Conservation (phyloP, 148 eudicot genomes). For the Amaranthus cruentus region DNA sequence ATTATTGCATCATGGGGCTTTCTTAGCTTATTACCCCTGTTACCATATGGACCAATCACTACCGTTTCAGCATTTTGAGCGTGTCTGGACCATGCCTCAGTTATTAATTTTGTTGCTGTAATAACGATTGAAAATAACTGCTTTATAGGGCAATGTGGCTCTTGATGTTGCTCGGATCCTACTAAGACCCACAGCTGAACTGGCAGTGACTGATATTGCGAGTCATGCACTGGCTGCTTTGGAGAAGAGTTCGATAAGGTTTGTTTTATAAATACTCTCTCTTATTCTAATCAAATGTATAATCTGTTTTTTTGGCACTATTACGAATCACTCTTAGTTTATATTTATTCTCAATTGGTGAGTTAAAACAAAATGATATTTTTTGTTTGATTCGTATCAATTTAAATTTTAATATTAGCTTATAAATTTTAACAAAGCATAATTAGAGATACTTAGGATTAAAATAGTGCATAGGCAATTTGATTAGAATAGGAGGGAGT, state of each 20-base stretch:
- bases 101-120: background rate
- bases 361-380: no score
- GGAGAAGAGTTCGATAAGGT: conserved; percentile 81
- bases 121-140: background rate
- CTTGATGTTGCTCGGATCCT: conserved; percentile 94
- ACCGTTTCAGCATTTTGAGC: background rate
- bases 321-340: no score
- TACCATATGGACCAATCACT: no score
- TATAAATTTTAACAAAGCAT: no score
- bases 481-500: no score
- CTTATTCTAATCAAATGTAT: no score
- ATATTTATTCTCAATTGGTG: no score
- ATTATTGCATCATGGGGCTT: background rate
- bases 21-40: background rate
- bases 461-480: no score
- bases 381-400: no score
- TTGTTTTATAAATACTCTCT: background rate
- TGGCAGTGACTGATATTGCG: conserved; percentile 85
- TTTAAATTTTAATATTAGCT: no score
- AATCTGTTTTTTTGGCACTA: no score
- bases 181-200: conserved; percentile 56
- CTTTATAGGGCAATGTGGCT: conserved; percentile 87
- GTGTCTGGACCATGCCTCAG: background rate
- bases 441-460: no score
- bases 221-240: conserved; percentile 70